A percentile compares a stretch with the other conserved stretches of the same genome.
Evolutionary conservation across 768 basidiomycete species (phyloP).

Genomic region (Pholiota molesta): DNA sequence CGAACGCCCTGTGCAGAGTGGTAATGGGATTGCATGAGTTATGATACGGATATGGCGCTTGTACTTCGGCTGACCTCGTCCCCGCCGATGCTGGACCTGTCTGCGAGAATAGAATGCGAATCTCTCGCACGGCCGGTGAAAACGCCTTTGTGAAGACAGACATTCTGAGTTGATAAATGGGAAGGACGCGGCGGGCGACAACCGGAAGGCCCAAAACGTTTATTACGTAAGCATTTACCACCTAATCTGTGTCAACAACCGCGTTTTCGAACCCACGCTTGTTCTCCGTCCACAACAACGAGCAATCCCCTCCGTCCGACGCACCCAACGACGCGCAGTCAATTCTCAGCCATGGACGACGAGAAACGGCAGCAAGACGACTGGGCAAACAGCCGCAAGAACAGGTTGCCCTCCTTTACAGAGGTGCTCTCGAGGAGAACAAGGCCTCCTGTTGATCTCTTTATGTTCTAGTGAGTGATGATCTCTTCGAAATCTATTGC

Average conservation of each 20-base stretch:
- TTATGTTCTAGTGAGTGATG: conserved; percentile 93
- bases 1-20: conserved; percentile 66
- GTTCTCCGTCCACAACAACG: conserved; percentile 27
- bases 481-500: conserved; percentile 5
- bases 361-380: conserved; percentile 71
- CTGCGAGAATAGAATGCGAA: conserved; percentile 82
- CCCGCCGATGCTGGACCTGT: conserved; percentile 76
- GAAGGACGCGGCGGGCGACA: conserved; percentile 12
- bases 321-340: conserved; percentile 17
- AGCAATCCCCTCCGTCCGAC: conserved; percentile 21
- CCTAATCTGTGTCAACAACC: conserved; percentile 33
- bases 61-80: conserved; percentile 56
- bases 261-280: conserved; percentile 29
- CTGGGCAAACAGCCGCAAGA: conserved; percentile 69
- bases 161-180: conserved; percentile 38
- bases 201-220: conserved; percentile 13
- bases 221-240: conserved; percentile 42
- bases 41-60: conserved; percentile 3
- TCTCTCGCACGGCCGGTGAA: conserved; percentile 78
- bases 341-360: conserved; percentile 40
- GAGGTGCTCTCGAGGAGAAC: conserved; percentile 93
- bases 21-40: not conserved
- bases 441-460: conserved; percentile 93
- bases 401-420: conserved; percentile 83
- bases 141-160: conserved; percentile 69